Evolutionary conservation across 78 protist species (phyloP).

Genomic region (Dictyostelium capitatum): DNA sequence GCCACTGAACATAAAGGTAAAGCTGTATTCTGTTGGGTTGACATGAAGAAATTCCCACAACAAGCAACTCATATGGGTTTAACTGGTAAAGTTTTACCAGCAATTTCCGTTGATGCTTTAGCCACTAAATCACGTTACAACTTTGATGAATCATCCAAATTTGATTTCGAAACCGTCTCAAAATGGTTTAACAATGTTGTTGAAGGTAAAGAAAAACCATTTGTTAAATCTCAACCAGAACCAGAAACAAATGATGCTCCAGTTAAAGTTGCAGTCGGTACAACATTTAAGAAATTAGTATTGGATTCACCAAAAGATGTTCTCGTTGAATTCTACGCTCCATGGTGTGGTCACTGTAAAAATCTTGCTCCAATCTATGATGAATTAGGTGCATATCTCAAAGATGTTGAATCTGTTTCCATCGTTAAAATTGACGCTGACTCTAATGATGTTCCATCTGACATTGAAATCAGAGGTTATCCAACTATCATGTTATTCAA

Average conservation of each 20-base stretch:
- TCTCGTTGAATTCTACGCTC: conserved; percentile 94
- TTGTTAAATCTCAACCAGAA: conserved; percentile 71
- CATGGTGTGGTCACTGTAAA: conserved; percentile 93
- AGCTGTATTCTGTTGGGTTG: conserved; percentile 55
- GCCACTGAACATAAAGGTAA: conserved; percentile 59
- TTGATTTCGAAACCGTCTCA: conserved; percentile 20
- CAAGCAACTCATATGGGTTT: conserved; percentile 84
- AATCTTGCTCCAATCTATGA: conserved; percentile 87
- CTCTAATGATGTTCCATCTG: conserved; percentile 77
- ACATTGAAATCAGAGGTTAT: conserved; percentile 84
- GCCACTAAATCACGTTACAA: conserved; percentile 28
- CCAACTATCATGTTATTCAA: conserved; percentile 92
- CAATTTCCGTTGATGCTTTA: conserved; percentile 39
- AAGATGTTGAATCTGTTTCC: conserved; percentile 62
- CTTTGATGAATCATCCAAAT: conserved; percentile 13
- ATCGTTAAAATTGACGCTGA: conserved; percentile 93
- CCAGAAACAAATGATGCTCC: conserved; percentile 76
- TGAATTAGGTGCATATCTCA: conserved; percentile 75
- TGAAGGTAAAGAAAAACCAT: conserved; percentile 41
- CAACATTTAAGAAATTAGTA: conserved; percentile 74
- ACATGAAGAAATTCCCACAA: conserved; percentile 57
- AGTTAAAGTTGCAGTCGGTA: conserved; percentile 88
- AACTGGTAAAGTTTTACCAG: conserved; percentile 59
- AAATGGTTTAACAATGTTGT: conserved; percentile 20
- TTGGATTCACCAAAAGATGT: conserved; percentile 89